Evolutionary conservation across 257 asterid genomes (phyloP).

Genomic region (Fraxinus excelsior): DNA sequence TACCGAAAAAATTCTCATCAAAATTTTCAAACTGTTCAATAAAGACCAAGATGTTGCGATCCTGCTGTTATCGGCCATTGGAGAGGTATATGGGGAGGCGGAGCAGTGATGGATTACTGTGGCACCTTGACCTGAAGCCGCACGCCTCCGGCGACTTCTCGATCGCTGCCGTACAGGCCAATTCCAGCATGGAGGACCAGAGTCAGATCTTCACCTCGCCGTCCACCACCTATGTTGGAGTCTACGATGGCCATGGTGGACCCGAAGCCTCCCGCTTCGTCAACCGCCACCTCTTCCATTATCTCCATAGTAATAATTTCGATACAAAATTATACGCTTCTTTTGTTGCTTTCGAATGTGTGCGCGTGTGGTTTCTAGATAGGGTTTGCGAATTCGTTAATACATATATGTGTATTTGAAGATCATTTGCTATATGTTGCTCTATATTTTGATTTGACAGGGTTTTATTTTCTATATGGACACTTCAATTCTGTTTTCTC

Average conservation of each 20-base stretch:
- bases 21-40: neutral
- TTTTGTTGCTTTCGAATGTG: neutral
- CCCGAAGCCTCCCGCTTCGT: constrained; percentile 35
- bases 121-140: constrained; percentile 27
- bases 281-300: constrained; percentile 27
- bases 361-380: neutral
- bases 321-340: neutral
- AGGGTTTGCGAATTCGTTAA: neutral
- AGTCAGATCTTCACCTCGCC: constrained; percentile 31
- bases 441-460: neutral
- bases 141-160: constrained; percentile 35
- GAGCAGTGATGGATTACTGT: constrained; percentile 25
- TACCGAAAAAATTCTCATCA: neutral
- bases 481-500: neutral
- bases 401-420: neutral
- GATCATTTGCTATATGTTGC: neutral
- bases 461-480: neutral
- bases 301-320: constrained; percentile 26
- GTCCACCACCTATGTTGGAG: constrained; percentile 33
- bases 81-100: constrained; percentile 22
- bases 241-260: constrained; percentile 40
- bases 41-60: neutral
- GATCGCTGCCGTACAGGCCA: constrained; percentile 39
- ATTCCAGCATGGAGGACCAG: constrained; percentile 34
- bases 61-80: constrained; percentile 25